These are phyloP conservation scores for Dioscorea alata DNA, from an alignment of 106 monocot species.

Conservation along the genomic window DNA sequence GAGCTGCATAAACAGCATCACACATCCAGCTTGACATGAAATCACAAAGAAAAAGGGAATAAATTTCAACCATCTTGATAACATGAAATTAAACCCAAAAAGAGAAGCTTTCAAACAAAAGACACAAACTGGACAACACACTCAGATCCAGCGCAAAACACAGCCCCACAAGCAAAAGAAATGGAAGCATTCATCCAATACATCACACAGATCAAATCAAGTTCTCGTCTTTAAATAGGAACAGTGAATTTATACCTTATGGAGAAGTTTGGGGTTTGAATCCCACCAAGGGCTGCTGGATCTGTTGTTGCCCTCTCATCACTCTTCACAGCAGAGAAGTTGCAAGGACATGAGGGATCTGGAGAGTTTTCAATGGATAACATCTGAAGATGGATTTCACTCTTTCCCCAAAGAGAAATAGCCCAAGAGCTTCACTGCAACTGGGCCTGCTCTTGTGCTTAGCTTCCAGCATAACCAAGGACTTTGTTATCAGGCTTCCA, in stretches of 20 bases:
- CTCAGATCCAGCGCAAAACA: background rate
- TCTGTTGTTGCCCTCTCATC: constrained; percentile 40
- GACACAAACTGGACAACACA: too few relatives aligned
- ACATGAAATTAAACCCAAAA: constrained; percentile 6
- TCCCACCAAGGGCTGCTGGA: constrained; percentile 23
- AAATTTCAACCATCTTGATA: background rate
- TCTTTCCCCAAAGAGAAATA: constrained; percentile 16
- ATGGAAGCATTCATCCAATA: background rate
- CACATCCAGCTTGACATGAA: background rate
- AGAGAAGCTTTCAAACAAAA: background rate
- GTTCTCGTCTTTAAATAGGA: background rate
- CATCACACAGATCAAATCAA: background rate
- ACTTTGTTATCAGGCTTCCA: constrained; percentile 13
- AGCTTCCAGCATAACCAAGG: constrained; percentile 71
- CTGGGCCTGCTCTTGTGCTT: constrained; percentile 50
- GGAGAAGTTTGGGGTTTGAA: constrained; percentile 55
- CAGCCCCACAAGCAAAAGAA: constrained; percentile 4
- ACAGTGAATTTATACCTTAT: constrained; percentile 46
- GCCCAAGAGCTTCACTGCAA: constrained; percentile 62
- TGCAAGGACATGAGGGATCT: constrained; percentile 35
- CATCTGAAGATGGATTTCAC: constrained; percentile 79
- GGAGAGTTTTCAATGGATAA: constrained; percentile 64
- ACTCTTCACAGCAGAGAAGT: constrained; percentile 22
- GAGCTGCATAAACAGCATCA: background rate
- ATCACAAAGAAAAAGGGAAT: background rate